A percentile compares a stretch with the other conserved stretches of the same genome.
phyloP scores from a whole-genome alignment of 2,329 filamentous ascomycete species.

The Eurotiales sp. region DNA sequence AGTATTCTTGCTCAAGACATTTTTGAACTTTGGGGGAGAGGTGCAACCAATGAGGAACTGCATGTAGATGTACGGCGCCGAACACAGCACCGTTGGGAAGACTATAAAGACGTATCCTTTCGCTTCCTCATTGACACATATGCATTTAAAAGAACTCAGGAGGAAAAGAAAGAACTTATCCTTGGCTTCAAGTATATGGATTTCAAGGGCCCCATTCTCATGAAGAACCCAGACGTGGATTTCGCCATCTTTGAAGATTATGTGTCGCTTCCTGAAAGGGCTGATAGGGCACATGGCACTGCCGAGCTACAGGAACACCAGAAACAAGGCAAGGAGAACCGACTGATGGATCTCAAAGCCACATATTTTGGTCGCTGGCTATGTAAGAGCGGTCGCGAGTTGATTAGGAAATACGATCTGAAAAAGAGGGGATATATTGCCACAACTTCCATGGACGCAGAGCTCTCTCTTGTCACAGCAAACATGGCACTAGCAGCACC shows the following conservation, averaged over 20 bases:
- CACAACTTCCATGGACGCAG: conserved; percentile 96
- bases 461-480: conserved; percentile 84
- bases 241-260: conserved; percentile 85
- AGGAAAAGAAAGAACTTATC: conserved; percentile 69
- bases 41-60: conserved; percentile 62
- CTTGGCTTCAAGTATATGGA: conserved; percentile 74
- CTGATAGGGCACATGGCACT: not conserved
- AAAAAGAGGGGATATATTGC: conserved; percentile 94
- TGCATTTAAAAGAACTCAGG: conserved; percentile 63
- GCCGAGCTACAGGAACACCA: conserved; percentile 3
- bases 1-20: conserved; percentile 80
- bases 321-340: conserved; percentile 10
- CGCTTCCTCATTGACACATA: conserved; percentile 83
- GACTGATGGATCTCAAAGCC: conserved; percentile 52
- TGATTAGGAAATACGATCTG: conserved; percentile 72
- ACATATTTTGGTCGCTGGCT: conserved; percentile 72
- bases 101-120: conserved; percentile 66
- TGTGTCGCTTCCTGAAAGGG: conserved; percentile 44
- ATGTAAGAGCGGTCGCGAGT: conserved; percentile 62
- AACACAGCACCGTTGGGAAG: conserved; percentile 62
- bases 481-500: conserved; percentile 81
- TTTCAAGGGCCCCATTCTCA: conserved; percentile 72
- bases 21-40: conserved; percentile 84
- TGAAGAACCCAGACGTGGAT: conserved; percentile 68
- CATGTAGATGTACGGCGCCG: conserved; percentile 60